Evolutionary conservation across 352 stramenopile genomes (phyloP), one percentile per base, ranked within the genome.

Genomic region (Phytophthora agathidicida): DNA sequence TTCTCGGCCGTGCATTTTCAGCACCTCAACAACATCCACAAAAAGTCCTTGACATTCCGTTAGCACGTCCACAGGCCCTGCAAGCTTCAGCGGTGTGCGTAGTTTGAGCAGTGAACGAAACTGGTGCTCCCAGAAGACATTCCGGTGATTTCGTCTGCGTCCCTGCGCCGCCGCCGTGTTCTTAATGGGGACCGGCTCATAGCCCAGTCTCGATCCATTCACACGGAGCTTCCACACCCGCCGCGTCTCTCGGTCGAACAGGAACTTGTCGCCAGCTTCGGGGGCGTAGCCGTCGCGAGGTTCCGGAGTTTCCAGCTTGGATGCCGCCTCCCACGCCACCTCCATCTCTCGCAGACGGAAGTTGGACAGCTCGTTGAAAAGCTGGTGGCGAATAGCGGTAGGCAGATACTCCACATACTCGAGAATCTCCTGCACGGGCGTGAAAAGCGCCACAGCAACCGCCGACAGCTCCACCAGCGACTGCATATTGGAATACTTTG

Each of bases 1-100:
- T 42, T 92, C 84, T 1, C 80, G 76, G 0, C 78, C 80, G 28
- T 90, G 83, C 23, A 89, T 53, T 43, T 86, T 84, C 7, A 94
- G 65, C 24, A 73, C 56, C 8, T 61, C 52, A 32, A 92, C 77
- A 2, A 91, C 74, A 27, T 89, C 73, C 6, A 66, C 59, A 50
- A 88, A 93, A 7, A 91, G 65, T 1, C 63, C 51, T 9, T 53
- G 30, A 3, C 7, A 35, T 16, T 63, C 17, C 6, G n/a, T 4
- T 2, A 68, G 11, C 3, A 62, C 30, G 19, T 67, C 58, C 7
- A 47, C 43, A 9, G 24, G 4, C 0, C 30, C 52, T 11, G 57
- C 26, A 23, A 32, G 43, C 3, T 50, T 10, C 20, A 51, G 14
- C 1, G 74, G 47, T 1, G 67, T 67, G 8, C 66, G 68, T 9